Evolutionary conservation across 352 stramenopile genomes (phyloP).

Genomic region (Pythium folliculosum): DNA sequence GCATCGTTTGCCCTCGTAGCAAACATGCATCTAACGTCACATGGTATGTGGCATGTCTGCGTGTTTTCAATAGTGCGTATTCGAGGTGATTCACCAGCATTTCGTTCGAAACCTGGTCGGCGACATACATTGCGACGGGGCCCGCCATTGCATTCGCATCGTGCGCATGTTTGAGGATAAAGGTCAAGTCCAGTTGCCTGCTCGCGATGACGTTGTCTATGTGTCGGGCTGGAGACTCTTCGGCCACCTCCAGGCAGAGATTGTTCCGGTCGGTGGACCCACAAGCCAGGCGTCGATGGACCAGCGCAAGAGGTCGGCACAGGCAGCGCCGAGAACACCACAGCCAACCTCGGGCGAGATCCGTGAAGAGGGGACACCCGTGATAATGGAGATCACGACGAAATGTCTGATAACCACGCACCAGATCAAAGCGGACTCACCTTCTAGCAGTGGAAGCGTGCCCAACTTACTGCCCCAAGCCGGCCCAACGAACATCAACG

Average conservation of each 20-base stretch:
- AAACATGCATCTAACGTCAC: background rate
- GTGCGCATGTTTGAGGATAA: conserved; percentile 46
- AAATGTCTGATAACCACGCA: conserved; percentile 2
- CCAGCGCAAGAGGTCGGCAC: conserved; percentile 14
- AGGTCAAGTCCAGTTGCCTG: conserved; percentile 7
- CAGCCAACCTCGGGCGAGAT: background rate
- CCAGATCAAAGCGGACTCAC: background rate
- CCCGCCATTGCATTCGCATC: conserved; percentile 38
- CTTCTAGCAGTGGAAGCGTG: background rate
- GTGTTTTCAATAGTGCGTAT: conserved; percentile 31
- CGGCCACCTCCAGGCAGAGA: conserved; percentile 28
- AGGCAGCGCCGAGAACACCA: background rate
- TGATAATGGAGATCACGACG: conserved; percentile 29
- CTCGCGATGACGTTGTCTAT: conserved; percentile 18
- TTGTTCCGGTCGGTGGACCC: background rate
- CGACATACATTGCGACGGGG: conserved; percentile 31
- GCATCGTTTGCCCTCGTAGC: no score
- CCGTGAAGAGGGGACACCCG: conserved; percentile 14
- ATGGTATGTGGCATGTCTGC: background rate
- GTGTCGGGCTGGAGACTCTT: conserved; percentile 20
- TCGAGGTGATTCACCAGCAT: conserved; percentile 60
- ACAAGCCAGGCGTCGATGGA: background rate
- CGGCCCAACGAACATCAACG: conserved; percentile 2
- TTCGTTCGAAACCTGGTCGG: conserved; percentile 52
- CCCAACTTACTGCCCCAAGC: background rate